Base-by-base conservation (phyloP, 108 stramenopile species). In the Parietichytrium sp. region DNA sequence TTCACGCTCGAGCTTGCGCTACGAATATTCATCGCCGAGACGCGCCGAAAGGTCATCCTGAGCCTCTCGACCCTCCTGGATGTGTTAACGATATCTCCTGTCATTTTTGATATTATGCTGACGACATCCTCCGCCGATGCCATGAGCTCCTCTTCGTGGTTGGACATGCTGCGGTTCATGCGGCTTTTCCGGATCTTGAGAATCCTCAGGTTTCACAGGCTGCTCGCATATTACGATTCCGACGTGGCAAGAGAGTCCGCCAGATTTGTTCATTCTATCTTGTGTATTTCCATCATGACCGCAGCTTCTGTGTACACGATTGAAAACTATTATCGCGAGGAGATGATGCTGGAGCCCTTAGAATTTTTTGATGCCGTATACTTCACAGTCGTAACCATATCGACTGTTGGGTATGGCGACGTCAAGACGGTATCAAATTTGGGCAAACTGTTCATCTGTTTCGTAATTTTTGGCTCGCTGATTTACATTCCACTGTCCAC, bases 401-500 rank as follows among this genome's bases (percentile, higher is more conserved):
- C 61, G n/a, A 72, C 61, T 0, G 61, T 72, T 25, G 61, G 61
- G 2, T 72, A 45, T 20, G 61, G 61, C 2, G 61, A 72, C 42
- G 45, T 72, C 33, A 72, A 72, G 15, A 23, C 25, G 2, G 10
- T 18, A 2, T 23, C 61, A 23, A 15, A 45, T n/a, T 23, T 45
- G 10, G 36, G 38, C 38, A 33, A 42, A 0, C 38, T 25, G 10
- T 72, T 72, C 20, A 72, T 72, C 42, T n/a, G 20, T 6, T 12
- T 72, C n/a, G 61, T 72, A 8, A 72, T 72, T 38, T 10, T 72
- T 10, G 42, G 33, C 10, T 72, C 61, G n/a, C 61, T 72, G 3
- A 42, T 72, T 8, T 72, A 72, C 61, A 72, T 72, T 72, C 61
- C 61, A 33, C 36, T 72, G 61, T 72, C 61, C 10, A 72, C 61